Evolutionary conservation across 1,284 basidiomycete species (phyloP).

Genomic region (Cryptococcus neoformans): DNA sequence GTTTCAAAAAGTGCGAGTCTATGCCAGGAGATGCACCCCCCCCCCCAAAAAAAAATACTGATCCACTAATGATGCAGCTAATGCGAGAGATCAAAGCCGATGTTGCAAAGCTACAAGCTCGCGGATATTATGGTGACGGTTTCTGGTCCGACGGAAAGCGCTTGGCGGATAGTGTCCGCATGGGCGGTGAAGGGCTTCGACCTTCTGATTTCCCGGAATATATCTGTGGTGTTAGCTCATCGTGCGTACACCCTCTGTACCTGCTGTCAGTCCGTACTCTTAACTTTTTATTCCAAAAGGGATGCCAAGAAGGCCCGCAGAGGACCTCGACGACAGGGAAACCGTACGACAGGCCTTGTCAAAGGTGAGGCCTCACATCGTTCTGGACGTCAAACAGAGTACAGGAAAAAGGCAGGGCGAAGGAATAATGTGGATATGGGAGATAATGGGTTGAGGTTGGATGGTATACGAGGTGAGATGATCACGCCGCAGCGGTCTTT

Average conservation of each 20-base stretch:
- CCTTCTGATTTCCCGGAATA: constrained; percentile 43
- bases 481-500: background rate
- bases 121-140: constrained; percentile 48
- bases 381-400: constrained; percentile 44
- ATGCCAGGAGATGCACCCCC: background rate
- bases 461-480: constrained; percentile 32
- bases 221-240: constrained; percentile 41
- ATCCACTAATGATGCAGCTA: constrained; percentile 22
- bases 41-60: background rate
- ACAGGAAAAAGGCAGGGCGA: constrained; percentile 30
- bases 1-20: constrained; percentile 39
- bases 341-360: constrained; percentile 29
- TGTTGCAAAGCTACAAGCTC: constrained; percentile 34
- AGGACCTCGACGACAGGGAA: constrained; percentile 20
- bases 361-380: constrained; percentile 40
- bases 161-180: constrained; percentile 33
- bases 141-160: constrained; percentile 47
- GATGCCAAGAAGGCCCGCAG: constrained; percentile 35
- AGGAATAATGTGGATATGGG: constrained; percentile 43
- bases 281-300: constrained; percentile 7
- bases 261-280: background rate
- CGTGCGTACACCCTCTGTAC: constrained; percentile 17
- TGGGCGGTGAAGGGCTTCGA: constrained; percentile 38
- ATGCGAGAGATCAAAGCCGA: constrained; percentile 44
- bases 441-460: constrained; percentile 28